phyloP scores from a whole-genome alignment of 257 asterid species.

The Salvia splendens region DNA sequence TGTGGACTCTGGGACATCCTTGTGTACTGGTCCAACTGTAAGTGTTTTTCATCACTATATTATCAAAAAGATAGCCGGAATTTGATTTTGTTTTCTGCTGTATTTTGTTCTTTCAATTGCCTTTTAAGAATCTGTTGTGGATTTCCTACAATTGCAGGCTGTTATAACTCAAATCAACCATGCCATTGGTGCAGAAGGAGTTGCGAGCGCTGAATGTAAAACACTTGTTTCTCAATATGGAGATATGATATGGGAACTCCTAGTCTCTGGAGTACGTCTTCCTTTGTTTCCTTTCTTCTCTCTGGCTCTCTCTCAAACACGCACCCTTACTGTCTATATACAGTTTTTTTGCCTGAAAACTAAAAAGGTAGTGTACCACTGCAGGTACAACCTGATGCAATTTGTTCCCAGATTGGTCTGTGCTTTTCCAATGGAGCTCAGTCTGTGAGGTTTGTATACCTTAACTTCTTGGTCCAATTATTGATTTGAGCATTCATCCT shows the following conservation, averaged over 20 bases:
- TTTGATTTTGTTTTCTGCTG: background rate
- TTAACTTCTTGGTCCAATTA: conserved; percentile 14
- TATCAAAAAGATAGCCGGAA: conserved; percentile 2
- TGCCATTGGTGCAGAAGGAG: conserved; percentile 93
- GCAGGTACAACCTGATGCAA: conserved; percentile 73
- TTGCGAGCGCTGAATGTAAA: conserved; percentile 83
- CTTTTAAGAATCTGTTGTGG: conserved; percentile 8
- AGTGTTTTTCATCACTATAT: conserved; percentile 27
- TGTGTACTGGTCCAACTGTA: conserved; percentile 93
- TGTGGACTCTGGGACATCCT: conserved; percentile 95
- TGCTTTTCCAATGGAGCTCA: conserved; percentile 55
- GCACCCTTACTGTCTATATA: background rate
- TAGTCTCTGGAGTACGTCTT: conserved; percentile 60
- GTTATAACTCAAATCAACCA: conserved; percentile 82
- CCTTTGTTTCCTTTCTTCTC: background rate
- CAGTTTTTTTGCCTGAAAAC: conserved; percentile 14
- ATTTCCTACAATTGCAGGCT: conserved; percentile 48
- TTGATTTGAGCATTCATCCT: background rate
- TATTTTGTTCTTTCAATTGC: background rate
- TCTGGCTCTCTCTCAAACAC: conserved; percentile 3
- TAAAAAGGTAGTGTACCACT: conserved; percentile 10
- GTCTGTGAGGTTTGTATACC: conserved; percentile 52
- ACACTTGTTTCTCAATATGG: conserved; percentile 71
- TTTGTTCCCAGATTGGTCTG: conserved; percentile 73
- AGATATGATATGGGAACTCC: conserved; percentile 84